These are phyloP conservation scores for Neofusicoccum laricinum DNA, from an alignment of 2,329 filamentous ascomycete species.

Conservation along the genomic window DNA sequence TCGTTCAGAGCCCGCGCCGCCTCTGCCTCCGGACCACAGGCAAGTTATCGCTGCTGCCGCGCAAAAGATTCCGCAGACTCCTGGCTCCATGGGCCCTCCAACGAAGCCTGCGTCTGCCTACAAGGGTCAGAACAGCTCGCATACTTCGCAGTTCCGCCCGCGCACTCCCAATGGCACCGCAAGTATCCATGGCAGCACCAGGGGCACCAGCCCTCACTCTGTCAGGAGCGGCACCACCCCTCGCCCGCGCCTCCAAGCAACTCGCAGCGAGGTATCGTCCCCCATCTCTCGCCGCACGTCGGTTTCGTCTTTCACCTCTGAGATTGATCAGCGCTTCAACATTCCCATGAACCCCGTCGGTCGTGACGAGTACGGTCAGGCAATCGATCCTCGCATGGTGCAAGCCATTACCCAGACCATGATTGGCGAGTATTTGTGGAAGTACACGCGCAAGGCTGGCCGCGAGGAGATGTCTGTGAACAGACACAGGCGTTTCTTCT, in stretches of 20 bases:
- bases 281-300: constrained; percentile 71
- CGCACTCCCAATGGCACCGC: constrained; percentile 32
- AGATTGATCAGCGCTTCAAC: constrained; percentile 89
- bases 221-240: constrained; percentile 56
- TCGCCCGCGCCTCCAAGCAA: constrained; percentile 44
- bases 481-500: constrained; percentile 93
- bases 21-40: constrained; percentile 77
- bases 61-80: constrained; percentile 39
- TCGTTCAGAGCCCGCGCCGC: constrained; percentile 56
- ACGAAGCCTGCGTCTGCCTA: constrained; percentile 74
- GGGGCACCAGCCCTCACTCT: constrained; percentile 41
- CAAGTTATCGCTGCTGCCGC: constrained; percentile 76
- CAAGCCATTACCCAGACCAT: constrained; percentile 99
- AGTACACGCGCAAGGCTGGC: constrained; percentile 95
- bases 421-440: constrained; percentile 99
- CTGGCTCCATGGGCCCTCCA: constrained; percentile 76
- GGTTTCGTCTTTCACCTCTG: constrained; percentile 91
- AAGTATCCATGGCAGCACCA: constrained; percentile 38
- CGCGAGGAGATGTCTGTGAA: constrained; percentile 84
- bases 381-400: constrained; percentile 95
- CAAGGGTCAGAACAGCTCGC: constrained; percentile 35
- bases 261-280: constrained; percentile 47
- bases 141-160: constrained; percentile 29
- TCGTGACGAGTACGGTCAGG: constrained; percentile 23
- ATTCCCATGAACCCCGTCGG: constrained; percentile 46